phyloP scores from a whole-genome alignment of 495 filamentous ascomycete species.

The Xylaria bambusicola region DNA sequence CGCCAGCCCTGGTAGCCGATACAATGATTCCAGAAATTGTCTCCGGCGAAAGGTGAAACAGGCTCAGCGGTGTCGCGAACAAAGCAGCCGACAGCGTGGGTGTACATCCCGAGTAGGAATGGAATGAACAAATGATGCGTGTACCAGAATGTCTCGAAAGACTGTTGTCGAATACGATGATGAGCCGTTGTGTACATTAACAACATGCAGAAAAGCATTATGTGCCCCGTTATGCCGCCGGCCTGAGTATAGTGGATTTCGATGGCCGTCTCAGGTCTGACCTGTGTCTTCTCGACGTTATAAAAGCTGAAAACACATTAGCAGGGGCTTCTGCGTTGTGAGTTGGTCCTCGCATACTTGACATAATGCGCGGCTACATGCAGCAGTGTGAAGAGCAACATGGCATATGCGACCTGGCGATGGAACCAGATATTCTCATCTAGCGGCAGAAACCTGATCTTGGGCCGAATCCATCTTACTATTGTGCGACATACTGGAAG shows the following conservation, averaged over 20 bases:
- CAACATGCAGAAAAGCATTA: constrained; percentile 98
- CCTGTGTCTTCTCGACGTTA: constrained; percentile 85
- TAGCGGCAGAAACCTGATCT: constrained; percentile 82
- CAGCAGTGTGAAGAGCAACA: constrained; percentile 78
- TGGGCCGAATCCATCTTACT: constrained; percentile 79
- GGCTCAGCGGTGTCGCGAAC: constrained; percentile 73
- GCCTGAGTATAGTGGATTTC: constrained; percentile 90
- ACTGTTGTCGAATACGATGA: constrained; percentile 90
- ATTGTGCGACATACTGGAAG: constrained; percentile 94
- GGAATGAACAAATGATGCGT: constrained; percentile 97
- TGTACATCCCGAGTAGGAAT: constrained; percentile 91
- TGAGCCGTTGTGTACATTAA: constrained; percentile 98
- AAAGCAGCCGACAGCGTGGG: constrained; percentile 94
- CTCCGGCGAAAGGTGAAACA: constrained; percentile 81
- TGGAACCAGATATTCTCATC: constrained; percentile 98
- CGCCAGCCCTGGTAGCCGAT: constrained; percentile 96
- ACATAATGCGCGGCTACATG: constrained; percentile 87
- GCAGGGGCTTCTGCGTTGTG: neutral
- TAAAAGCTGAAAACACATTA: constrained; percentile 71
- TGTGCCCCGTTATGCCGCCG: constrained; percentile 91
- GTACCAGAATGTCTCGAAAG: constrained; percentile 99
- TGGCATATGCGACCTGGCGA: constrained; percentile 86
- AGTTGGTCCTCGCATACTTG: constrained; percentile 62
- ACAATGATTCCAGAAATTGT: constrained; percentile 86
- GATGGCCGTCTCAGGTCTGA: constrained; percentile 79